Conservation (phyloP, 805 yeast genomes). For the Candida endomychidarum region DNA sequence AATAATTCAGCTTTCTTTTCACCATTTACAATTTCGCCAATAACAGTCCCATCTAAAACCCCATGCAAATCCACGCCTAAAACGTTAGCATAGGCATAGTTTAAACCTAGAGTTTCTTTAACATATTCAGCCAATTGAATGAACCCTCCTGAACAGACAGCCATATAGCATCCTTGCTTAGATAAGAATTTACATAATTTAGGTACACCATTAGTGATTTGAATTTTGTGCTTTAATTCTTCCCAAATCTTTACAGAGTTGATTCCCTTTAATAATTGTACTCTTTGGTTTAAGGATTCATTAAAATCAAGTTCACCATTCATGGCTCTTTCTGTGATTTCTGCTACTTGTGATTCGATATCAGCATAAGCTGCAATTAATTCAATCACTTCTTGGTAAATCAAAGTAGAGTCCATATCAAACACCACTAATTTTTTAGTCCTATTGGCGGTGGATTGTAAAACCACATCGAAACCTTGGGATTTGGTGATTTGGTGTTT, state of each 20-base stretch:
- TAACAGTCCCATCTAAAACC: conserved; percentile 69
- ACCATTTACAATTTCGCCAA: conserved; percentile 86
- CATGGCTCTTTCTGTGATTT: conserved; percentile 92
- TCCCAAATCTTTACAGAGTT: conserved; percentile 73
- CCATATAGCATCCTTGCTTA: conserved; percentile 63
- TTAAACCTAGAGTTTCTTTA: conserved; percentile 64
- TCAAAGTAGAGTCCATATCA: conserved; percentile 97
- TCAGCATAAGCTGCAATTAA: conserved; percentile 91
- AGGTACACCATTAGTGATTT: conserved; percentile 81
- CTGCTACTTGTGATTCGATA: conserved; percentile 84
- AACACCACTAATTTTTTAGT: conserved; percentile 70
- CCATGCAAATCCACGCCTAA: conserved; percentile 47
- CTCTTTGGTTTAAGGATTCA: conserved; percentile 75
- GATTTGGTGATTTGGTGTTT: conserved; percentile 12
- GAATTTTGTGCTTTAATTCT: conserved; percentile 65
- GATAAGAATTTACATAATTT: conserved; percentile 67
- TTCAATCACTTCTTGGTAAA: conserved; percentile 95
- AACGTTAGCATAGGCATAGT: conserved; percentile 86
- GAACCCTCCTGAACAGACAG: conserved; percentile 94
- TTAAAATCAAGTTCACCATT: conserved; percentile 93
- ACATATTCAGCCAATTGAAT: conserved; percentile 81
- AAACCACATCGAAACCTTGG: conserved; percentile 30
- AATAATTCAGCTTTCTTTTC: conserved; percentile 74
- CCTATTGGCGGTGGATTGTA: conserved; percentile 27
- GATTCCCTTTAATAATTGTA: conserved; percentile 77